Percentiles rank a stretch among this genome's conserved stretches.
These are phyloP conservation scores for Croton setiger DNA, from an alignment of 441 rosid genomes.

Conservation along the genomic window DNA sequence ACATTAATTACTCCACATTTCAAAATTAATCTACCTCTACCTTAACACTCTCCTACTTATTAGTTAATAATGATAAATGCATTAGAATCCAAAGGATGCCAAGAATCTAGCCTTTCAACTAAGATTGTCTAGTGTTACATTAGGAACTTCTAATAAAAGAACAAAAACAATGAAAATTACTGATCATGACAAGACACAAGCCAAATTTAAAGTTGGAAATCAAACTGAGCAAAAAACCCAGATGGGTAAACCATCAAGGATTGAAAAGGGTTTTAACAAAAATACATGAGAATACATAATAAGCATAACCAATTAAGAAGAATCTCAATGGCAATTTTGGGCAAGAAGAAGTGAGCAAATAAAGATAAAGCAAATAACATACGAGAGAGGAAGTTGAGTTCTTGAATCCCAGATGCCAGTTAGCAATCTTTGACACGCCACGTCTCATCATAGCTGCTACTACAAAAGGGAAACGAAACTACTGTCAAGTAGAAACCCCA, in stretches of 20 bases:
- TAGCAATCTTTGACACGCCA: constrained; percentile 10
- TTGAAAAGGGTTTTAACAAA: no score
- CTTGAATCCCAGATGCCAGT: constrained; percentile 24
- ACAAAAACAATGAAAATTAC: background rate
- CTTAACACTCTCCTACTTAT: background rate
- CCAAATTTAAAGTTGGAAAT: no score
- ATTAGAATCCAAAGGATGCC: background rate
- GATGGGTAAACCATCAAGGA: background rate
- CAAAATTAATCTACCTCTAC: background rate
- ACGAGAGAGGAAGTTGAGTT: constrained; percentile 25
- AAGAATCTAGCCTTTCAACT: background rate
- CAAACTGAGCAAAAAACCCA: no score
- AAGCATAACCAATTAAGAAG: background rate
- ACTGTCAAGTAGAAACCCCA: background rate
- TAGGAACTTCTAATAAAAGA: no score
- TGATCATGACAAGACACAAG: background rate
- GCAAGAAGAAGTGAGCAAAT: background rate
- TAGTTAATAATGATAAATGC: background rate
- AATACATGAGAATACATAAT: no score
- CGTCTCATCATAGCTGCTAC: constrained; percentile 31
- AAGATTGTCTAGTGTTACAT: background rate
- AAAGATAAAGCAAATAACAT: background rate
- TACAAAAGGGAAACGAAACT: background rate
- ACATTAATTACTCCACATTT: background rate
- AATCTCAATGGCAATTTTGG: background rate